Percentiles rank a stretch among this genome's conserved stretches.
phyloP scores from a whole-genome alignment of 202 grass and related monocot genomes.

The Saccharum hybrid region DNA sequence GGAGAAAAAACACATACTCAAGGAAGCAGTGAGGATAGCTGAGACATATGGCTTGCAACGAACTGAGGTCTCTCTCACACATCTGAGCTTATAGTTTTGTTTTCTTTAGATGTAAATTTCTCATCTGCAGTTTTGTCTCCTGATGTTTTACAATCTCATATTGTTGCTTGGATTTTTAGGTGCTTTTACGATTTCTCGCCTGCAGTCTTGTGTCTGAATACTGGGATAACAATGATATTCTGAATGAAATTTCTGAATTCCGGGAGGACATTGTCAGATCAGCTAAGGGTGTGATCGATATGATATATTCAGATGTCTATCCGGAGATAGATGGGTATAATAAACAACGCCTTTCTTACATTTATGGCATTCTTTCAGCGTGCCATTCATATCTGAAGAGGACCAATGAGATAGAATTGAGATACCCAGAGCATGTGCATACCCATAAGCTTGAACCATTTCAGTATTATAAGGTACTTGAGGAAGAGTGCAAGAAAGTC shows the following conservation, averaged over 20 bases:
- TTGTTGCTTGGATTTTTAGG: constrained; percentile 67
- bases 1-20: constrained; percentile 87
- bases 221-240: constrained; percentile 87
- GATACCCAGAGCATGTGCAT: constrained; percentile 72
- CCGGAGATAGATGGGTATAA: constrained; percentile 79
- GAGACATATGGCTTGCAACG: constrained; percentile 81
- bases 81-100: constrained; percentile 26
- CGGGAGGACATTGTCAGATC: constrained; percentile 80
- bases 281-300: constrained; percentile 76
- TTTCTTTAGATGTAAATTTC: constrained; percentile 36
- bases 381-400: constrained; percentile 73
- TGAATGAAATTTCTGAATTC: constrained; percentile 87
- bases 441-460: constrained; percentile 77
- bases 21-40: constrained; percentile 83
- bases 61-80: constrained; percentile 65
- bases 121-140: constrained; percentile 14
- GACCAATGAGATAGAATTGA: constrained; percentile 57
- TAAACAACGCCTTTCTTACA: constrained; percentile 88
- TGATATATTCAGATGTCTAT: constrained; percentile 82
- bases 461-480: constrained; percentile 89
- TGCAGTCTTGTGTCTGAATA: constrained; percentile 83
- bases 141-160: constrained; percentile 34
- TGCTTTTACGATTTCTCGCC: constrained; percentile 76
- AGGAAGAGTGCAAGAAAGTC: constrained; percentile 85
- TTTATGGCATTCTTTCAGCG: constrained; percentile 85